Percentiles rank a stretch among this genome's conserved stretches.
These are phyloP conservation scores for Westerdykella aurantiaca DNA, from an alignment of 2,329 filamentous ascomycete genomes.

Conservation along the genomic window DNA sequence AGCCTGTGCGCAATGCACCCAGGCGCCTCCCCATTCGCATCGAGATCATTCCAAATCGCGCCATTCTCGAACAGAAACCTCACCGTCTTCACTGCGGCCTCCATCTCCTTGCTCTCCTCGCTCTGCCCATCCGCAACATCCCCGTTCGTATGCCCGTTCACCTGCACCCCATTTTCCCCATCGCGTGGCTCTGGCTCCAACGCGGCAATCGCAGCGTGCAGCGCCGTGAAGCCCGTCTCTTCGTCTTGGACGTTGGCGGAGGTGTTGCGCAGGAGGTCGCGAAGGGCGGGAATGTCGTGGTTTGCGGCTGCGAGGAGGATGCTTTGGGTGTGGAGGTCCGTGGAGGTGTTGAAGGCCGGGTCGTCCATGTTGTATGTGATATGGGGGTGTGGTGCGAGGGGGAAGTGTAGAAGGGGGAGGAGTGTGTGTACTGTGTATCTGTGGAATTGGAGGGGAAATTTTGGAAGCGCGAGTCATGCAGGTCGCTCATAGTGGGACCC, in stretches of 20 bases:
- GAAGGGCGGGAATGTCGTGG: conserved; percentile 63
- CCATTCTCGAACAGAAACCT: conserved; percentile 76
- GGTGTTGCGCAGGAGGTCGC: conserved; percentile 59
- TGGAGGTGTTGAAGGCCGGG: conserved; percentile 32
- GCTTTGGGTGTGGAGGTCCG: conserved; percentile 48
- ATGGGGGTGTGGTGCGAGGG: background rate
- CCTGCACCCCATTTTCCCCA: conserved; percentile 2
- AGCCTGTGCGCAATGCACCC: conserved; percentile 74
- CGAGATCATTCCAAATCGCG: conserved; percentile 96
- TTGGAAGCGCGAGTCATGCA: background rate
- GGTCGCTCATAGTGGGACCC: no score
- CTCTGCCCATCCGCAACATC: conserved; percentile 20
- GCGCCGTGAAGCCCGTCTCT: conserved; percentile 76
- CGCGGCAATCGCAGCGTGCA: conserved; percentile 81
- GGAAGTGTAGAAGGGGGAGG: background rate
- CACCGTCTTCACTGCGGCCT: conserved; percentile 61
- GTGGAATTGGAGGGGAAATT: background rate
- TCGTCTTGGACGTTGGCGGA: conserved; percentile 74
- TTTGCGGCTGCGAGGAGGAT: conserved; percentile 62
- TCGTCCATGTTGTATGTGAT: conserved; percentile 23
- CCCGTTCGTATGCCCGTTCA: conserved; percentile 25
- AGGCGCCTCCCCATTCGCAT: conserved; percentile 79
- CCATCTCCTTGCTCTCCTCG: conserved; percentile 31
- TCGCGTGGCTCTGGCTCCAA: conserved; percentile 44
- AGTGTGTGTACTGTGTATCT: background rate